A percentile compares a stretch with the other conserved stretches of the same genome.
These are phyloP conservation scores for Leucogyrophana mollusca DNA, from an alignment of 768 basidiomycete genomes.

Conservation along the genomic window DNA sequence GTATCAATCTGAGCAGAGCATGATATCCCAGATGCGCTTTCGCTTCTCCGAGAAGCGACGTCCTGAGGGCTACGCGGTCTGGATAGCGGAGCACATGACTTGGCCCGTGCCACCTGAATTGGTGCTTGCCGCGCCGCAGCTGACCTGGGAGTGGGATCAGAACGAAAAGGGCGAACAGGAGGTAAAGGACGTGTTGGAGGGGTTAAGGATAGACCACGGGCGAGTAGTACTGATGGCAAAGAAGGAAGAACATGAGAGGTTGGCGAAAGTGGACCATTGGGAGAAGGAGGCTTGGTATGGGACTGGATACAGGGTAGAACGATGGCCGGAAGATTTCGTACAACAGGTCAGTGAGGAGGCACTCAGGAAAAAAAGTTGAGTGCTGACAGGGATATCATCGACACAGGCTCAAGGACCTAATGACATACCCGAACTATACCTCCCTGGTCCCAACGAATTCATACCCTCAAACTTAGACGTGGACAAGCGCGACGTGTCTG, in stretches of 20 bases:
- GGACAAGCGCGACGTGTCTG: slow-evolving; percentile 63
- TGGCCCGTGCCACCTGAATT: slow-evolving; percentile 82
- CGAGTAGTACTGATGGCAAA: slow-evolving; percentile 81
- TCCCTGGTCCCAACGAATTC: slow-evolving; percentile 88
- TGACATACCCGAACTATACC: slow-evolving; percentile 62
- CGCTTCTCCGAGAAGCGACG: slow-evolving; percentile 83
- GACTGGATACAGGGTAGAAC: slow-evolving; percentile 79
- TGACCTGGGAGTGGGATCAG: slow-evolving; percentile 74
- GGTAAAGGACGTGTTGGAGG: slow-evolving; percentile 60
- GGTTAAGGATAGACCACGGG: slow-evolving; percentile 55
- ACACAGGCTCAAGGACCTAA: slow-evolving; percentile 63
- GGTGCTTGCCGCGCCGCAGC: slow-evolving; percentile 65
- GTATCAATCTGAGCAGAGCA: slow-evolving; percentile 74
- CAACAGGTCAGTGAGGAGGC: slow-evolving; percentile 37
- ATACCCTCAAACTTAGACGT: slow-evolving; percentile 87
- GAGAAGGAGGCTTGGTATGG: slow-evolving; percentile 89
- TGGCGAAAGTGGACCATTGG: slow-evolving; percentile 58
- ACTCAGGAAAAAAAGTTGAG: neutral
- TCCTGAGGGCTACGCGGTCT: slow-evolving; percentile 78
- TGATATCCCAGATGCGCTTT: slow-evolving; percentile 73
- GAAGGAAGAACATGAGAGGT: slow-evolving; percentile 55
- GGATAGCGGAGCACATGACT: slow-evolving; percentile 70
- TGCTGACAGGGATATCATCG: neutral
- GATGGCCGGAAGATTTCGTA: slow-evolving; percentile 62
- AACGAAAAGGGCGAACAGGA: slow-evolving; percentile 45